Conservation (phyloP, 805 yeast genomes). For the Metschnikowia similis region DNA sequence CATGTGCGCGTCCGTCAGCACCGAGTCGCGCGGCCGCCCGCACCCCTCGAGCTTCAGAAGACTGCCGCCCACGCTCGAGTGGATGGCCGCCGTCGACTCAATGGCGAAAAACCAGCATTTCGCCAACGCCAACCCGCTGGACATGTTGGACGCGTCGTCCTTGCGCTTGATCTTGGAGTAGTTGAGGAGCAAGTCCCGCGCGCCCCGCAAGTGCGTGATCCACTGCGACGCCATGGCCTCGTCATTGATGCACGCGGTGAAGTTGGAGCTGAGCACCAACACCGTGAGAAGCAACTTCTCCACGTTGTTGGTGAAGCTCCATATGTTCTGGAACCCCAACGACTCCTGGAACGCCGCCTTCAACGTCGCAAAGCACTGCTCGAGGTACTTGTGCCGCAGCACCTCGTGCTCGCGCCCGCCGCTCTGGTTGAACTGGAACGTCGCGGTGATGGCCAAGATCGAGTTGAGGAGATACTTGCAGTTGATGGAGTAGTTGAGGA, state of each 20-base stretch:
- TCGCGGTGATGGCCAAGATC: constrained; percentile 24
- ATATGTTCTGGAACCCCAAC: constrained; percentile 10
- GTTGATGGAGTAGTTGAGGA: constrained; percentile 19
- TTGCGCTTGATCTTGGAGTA: constrained; percentile 13
- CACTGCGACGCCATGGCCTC: constrained; percentile 16
- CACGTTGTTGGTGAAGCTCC: constrained; percentile 15
- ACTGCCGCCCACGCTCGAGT: constrained; percentile 15
- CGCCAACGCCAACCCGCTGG: constrained; percentile 23
- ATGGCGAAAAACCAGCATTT: constrained; percentile 27
- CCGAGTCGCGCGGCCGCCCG: neutral
- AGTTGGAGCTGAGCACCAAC: constrained; percentile 20
- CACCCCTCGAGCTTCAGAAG: constrained; percentile 1
- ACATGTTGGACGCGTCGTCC: constrained; percentile 9
- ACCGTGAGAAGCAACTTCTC: constrained; percentile 25
- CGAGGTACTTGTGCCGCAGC: constrained; percentile 18
- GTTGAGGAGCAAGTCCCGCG: constrained; percentile 22
- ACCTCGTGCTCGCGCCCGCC: constrained; percentile 20
- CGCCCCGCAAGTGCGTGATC: constrained; percentile 24
- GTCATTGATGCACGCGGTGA: constrained; percentile 19
- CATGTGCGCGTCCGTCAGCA: neutral
- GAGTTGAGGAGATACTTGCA: constrained; percentile 22
- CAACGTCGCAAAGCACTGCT: constrained; percentile 19
- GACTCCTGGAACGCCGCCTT: constrained; percentile 18
- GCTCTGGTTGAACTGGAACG: constrained; percentile 23
- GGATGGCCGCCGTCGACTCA: constrained; percentile 20